Evolutionary conservation across 129 eudicot species (phyloP).

Genomic region (Flaveria ramosissima): DNA sequence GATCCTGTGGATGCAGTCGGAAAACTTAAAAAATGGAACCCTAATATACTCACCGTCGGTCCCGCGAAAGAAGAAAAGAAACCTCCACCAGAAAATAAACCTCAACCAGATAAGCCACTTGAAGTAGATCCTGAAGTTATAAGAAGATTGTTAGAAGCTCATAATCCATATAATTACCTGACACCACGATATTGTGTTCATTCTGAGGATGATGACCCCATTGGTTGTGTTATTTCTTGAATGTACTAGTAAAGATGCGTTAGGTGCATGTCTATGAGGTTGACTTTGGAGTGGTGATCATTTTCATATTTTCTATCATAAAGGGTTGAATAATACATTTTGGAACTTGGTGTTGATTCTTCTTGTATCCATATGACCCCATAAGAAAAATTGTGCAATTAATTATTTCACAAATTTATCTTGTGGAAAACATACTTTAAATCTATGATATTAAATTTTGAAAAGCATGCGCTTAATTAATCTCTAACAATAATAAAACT

Average conservation of each 20-base stretch:
- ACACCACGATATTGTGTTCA: slow-evolving; percentile 20
- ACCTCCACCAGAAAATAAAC: neutral
- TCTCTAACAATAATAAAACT: too few species aligned
- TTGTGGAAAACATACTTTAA: too few species aligned
- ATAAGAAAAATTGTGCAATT: too few species aligned
- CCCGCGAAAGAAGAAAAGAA: slow-evolving; percentile 37
- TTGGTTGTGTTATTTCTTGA: slow-evolving; percentile 43
- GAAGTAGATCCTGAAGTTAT: neutral
- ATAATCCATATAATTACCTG: slow-evolving; percentile 18
- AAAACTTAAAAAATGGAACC: slow-evolving; percentile 32
- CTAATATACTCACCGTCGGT: slow-evolving; percentile 34
- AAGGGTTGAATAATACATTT: neutral
- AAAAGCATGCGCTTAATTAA: too few species aligned
- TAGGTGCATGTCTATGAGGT: slow-evolving; percentile 5
- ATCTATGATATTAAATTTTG: too few species aligned
- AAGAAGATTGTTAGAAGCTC: slow-evolving; percentile 1
- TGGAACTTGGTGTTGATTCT: slow-evolving; percentile 1
- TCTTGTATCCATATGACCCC: neutral
- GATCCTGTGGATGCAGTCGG: slow-evolving; percentile 31
- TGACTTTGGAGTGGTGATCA: slow-evolving; percentile 9
- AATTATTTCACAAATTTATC: too few species aligned
- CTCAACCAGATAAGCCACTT: neutral
- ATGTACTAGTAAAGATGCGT: neutral
- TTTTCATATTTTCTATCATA: neutral
- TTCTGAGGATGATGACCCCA: slow-evolving; percentile 38